Evolutionary conservation across 805 yeast species (phyloP).

Genomic region (Ogataea philodendri): DNA sequence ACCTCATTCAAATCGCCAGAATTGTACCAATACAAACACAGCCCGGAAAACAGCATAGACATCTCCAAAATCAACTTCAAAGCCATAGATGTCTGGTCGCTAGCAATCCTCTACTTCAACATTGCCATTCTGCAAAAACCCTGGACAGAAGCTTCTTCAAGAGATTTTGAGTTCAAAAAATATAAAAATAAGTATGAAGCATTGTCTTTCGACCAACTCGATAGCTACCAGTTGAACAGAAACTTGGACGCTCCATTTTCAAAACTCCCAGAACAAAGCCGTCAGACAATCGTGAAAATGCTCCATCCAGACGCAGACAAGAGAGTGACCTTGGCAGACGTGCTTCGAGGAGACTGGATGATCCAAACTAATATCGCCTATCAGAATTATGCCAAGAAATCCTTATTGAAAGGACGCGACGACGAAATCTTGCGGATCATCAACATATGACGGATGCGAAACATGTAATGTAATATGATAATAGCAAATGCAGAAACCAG

Average conservation of each 20-base stretch:
- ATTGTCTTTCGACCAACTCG: constrained; percentile 15
- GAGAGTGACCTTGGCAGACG: constrained; percentile 23
- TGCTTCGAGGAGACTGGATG: constrained; percentile 32
- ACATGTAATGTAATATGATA: neutral
- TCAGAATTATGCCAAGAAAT: constrained; percentile 19
- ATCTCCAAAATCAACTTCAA: constrained; percentile 29
- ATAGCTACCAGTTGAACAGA: constrained; percentile 22
- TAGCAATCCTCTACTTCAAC: constrained; percentile 49
- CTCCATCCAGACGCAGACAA: constrained; percentile 30
- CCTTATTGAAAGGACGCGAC: constrained; percentile 17
- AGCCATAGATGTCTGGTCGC: constrained; percentile 49
- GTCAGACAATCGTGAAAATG: constrained; percentile 26
- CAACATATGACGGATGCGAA: constrained; percentile 7
- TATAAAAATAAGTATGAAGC: constrained; percentile 19
- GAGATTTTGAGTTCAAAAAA: constrained; percentile 26
- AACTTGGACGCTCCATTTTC: constrained; percentile 12
- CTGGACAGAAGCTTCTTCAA: constrained; percentile 42
- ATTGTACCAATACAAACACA: constrained; percentile 27
- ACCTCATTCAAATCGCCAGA: constrained; percentile 57
- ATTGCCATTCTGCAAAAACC: constrained; percentile 44
- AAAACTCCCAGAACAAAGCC: constrained; percentile 17
- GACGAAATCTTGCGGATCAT: constrained; percentile 25
- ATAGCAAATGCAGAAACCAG: constrained; percentile 5
- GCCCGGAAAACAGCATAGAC: constrained; percentile 13
- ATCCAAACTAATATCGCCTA: constrained; percentile 26